Percentiles rank a stretch among this genome's conserved stretches.
Evolutionary conservation across 148 eudicot genomes (phyloP).

Genomic region (Rhododendron griersonianum): DNA sequence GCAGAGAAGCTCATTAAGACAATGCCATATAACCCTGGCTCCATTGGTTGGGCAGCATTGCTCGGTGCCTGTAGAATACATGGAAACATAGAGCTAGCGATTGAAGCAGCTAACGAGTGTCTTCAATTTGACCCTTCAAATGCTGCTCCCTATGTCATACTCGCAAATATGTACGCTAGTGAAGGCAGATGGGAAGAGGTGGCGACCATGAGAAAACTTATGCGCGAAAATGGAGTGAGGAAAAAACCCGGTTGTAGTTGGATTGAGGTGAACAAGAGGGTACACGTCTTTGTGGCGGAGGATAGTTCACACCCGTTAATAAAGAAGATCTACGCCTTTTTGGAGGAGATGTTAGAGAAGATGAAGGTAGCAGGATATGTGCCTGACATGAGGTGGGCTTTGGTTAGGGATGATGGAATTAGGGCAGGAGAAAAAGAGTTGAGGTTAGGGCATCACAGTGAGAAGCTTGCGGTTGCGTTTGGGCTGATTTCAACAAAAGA

Average conservation of each 20-base stretch:
- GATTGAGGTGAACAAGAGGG: slow-evolving; percentile 60
- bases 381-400: slow-evolving; percentile 58
- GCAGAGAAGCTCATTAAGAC: slow-evolving; percentile 55
- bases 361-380: slow-evolving; percentile 58
- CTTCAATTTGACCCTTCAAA: slow-evolving; percentile 57
- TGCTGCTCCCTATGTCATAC: slow-evolving; percentile 69
- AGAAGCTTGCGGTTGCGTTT: slow-evolving; percentile 74
- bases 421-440: slow-evolving; percentile 41
- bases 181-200: slow-evolving; percentile 72
- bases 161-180: slow-evolving; percentile 59
- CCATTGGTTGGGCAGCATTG: slow-evolving; percentile 66
- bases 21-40: slow-evolving; percentile 62
- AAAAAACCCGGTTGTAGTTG: slow-evolving; percentile 85
- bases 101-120: slow-evolving; percentile 58
- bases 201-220: slow-evolving; percentile 44
- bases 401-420: slow-evolving; percentile 45
- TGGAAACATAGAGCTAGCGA: slow-evolving; percentile 58
- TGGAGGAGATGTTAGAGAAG: slow-evolving; percentile 46
- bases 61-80: slow-evolving; percentile 71
- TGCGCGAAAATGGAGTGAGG: slow-evolving; percentile 51
- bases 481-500: slow-evolving; percentile 56
- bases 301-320: slow-evolving; percentile 67
- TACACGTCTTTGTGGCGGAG: slow-evolving; percentile 70
- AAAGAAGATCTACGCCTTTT: slow-evolving; percentile 40
- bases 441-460: slow-evolving; percentile 61